These are phyloP conservation scores for Saccharomycopsis javanensis DNA, from an alignment of 805 yeast species.

Conservation along the genomic window DNA sequence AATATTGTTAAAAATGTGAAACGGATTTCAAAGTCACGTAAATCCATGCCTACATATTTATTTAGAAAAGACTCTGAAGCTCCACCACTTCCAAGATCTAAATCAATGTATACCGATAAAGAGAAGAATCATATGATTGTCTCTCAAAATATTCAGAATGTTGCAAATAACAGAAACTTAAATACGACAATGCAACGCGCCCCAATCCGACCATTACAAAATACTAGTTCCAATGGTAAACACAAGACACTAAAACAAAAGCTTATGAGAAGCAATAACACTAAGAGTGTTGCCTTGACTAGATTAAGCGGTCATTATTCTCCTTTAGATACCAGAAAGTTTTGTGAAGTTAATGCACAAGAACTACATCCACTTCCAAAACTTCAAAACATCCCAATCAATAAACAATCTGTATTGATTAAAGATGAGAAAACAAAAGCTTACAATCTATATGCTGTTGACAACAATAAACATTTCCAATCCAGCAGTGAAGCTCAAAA, in stretches of 20 bases:
- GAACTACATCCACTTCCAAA: constrained; percentile 5
- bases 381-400: not conserved
- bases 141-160: constrained; percentile 1
- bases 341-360: not conserved
- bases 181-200: not conserved
- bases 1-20: constrained; percentile 15
- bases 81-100: not conserved
- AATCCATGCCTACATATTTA: not conserved
- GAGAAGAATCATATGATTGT: constrained; percentile 10
- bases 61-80: not conserved
- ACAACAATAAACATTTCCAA: constrained; percentile 1
- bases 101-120: constrained; percentile 9
- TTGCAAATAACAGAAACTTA: not conserved
- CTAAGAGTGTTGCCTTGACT: constrained; percentile 14
- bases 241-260: constrained; percentile 1
- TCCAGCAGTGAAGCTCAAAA: not conserved
- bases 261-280: constrained; percentile 7
- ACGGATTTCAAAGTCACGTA: constrained; percentile 10
- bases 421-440: constrained; percentile 5
- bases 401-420: constrained; percentile 11
- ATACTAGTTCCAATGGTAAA: not conserved
- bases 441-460: constrained; percentile 14
- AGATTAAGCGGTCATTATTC: constrained; percentile 15
- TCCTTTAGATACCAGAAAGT: not conserved
- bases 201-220: not conserved